Percentiles rank a stretch among this genome's conserved stretches.
phyloP scores from a whole-genome alignment of 1,284 basidiomycete species.

The Leccinum griseonigrum region DNA sequence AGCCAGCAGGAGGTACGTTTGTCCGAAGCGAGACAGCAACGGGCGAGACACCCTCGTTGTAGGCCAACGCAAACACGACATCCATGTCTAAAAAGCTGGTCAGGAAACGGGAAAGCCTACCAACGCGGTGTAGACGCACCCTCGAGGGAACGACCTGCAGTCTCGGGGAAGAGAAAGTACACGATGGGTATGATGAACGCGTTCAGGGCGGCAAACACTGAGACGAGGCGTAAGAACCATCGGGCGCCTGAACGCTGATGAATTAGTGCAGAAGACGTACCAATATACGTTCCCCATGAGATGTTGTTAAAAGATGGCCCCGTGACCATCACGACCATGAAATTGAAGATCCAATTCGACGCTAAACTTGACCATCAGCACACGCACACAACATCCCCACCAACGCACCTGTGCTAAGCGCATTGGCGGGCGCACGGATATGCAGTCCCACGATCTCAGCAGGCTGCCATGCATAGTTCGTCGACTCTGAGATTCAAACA shows the following conservation, averaged over 20 bases:
- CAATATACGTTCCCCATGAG: slow-evolving; percentile 60
- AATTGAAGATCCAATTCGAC: slow-evolving; percentile 64
- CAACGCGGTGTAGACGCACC: slow-evolving; percentile 33
- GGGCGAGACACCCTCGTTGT: slow-evolving; percentile 55
- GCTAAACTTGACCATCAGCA: slow-evolving; percentile 23
- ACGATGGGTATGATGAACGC: slow-evolving; percentile 59
- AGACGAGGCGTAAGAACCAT: background rate
- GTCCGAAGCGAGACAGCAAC: slow-evolving; percentile 55
- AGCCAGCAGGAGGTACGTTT: slow-evolving; percentile 52
- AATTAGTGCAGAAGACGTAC: slow-evolving; percentile 28
- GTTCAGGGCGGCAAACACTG: slow-evolving; percentile 61
- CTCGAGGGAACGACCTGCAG: slow-evolving; percentile 60
- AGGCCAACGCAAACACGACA: slow-evolving; percentile 58
- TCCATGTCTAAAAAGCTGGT: slow-evolving; percentile 50
- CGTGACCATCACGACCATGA: slow-evolving; percentile 66
- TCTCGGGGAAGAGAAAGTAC: slow-evolving; percentile 70
- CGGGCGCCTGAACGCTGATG: too few species aligned
- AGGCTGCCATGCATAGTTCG: slow-evolving; percentile 36
- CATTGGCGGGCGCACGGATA: slow-evolving; percentile 67
- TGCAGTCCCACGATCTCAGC: slow-evolving; percentile 64
- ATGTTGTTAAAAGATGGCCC: slow-evolving; percentile 65
- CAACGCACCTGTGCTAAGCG: slow-evolving; percentile 47
- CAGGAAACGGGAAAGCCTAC: background rate
- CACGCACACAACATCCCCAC: background rate
- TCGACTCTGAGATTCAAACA: background rate